These are phyloP conservation scores for Alternaria brassicae DNA, from an alignment of 2,329 filamentous ascomycete species.

Conservation along the genomic window DNA sequence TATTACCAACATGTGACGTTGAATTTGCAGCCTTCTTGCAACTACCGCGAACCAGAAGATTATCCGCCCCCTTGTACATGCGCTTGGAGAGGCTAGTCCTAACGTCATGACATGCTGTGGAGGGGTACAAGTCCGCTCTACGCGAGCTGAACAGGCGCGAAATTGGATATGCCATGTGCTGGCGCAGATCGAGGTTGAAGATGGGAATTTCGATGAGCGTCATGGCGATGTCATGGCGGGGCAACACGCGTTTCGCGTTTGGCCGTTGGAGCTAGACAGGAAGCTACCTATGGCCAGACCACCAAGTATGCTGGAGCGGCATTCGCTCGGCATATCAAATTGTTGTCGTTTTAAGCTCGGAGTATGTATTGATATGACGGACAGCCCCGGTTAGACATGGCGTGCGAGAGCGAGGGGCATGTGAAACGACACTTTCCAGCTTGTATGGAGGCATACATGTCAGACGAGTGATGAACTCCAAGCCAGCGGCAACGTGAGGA, in stretches of 20 bases:
- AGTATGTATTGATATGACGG: not conserved
- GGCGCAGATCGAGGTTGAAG: conserved; percentile 25
- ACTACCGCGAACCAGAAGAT: conserved; percentile 29
- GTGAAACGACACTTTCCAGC: not conserved
- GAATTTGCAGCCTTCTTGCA: conserved; percentile 21
- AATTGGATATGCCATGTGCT: conserved; percentile 22
- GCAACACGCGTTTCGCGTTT: conserved; percentile 15
- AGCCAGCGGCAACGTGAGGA: not conserved
- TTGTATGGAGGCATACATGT: not conserved
- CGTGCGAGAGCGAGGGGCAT: not conserved
- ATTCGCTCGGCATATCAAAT: conserved; percentile 8
- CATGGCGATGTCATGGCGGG: conserved; percentile 41
- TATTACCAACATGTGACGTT: conserved; percentile 23
- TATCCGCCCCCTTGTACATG: conserved; percentile 33
- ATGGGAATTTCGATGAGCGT: conserved; percentile 26
- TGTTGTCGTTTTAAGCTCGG: conserved; percentile 2
- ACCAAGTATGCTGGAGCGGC: conserved; percentile 4
- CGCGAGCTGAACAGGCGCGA: conserved; percentile 7
- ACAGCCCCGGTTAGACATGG: not conserved
- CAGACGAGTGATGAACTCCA: not conserved
- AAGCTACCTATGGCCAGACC: conserved; percentile 20
- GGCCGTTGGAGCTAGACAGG: conserved; percentile 20
- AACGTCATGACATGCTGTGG: conserved; percentile 42
- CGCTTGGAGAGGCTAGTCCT: conserved; percentile 31
- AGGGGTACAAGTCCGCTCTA: conserved; percentile 26